Base-by-base conservation (phyloP, 2,329 filamentous ascomycete species). In the Ilyonectria destructans region DNA sequence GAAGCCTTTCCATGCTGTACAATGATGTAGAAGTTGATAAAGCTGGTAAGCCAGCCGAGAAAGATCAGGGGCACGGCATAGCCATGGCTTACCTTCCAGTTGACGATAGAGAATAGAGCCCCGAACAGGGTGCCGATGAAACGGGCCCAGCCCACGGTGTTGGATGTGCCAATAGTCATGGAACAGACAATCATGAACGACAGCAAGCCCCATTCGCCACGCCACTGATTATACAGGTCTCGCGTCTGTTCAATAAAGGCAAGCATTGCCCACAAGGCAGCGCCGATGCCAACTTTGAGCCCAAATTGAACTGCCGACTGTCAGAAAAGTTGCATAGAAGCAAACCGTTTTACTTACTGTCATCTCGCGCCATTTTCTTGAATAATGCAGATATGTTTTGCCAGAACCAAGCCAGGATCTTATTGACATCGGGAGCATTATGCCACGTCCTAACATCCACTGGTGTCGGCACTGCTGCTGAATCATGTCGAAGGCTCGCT, bases 111-210 rank as follows among this genome's bases (percentile, higher is more conserved):
- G 68, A 92, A 91, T 1, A 88, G 78, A 2, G 94, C 95, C 10
- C 96, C 96, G 31, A 97, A 86, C 26, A 94, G 85, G 0, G 96
- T 99, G 58, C 96, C 96, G 4, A 94, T 85, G 77, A 98, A 96
- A 71, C 96, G 91, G 46, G 95, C 90, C 76, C 91, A 89, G 1
- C 94, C 95, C 0, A 96, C 97, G 0, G 96, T 97, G 79, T 98
- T 99, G 17, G 95, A 94, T 5, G 96, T 95, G n/a, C 96, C 96
- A 9, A 98, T 95, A 0, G 96, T 99, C 95, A 98, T 98, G 46
- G 93, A 95, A 78, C 95, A 98, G n/a, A 99, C 96, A 75, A 98
- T 91, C 95, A 98, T 98, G 84, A 97, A 98, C 0, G 95, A 97
- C 33, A 99, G 80, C 1, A 99, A 85, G 15, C 96, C 96, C 96